Evolutionary conservation across 306 rosid species (phyloP).

Genomic region (Castanospermum australe): DNA sequence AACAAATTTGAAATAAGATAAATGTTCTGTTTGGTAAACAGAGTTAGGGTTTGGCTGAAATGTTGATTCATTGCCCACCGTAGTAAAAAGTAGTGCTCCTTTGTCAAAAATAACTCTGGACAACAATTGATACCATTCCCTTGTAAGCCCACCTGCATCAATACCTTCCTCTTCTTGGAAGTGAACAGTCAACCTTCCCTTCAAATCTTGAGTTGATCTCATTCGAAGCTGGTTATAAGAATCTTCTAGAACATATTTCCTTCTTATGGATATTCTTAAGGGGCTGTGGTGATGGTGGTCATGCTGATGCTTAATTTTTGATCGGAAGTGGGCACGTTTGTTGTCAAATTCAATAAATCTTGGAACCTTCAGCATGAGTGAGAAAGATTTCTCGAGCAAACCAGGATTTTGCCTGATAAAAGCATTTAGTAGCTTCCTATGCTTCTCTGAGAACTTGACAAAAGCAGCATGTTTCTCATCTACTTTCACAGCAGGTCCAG

Average conservation of each 20-base stretch:
- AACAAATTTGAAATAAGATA: constrained; percentile 95
- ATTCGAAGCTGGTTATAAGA: constrained; percentile 96
- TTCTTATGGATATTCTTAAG: constrained; percentile 92
- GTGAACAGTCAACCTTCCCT: constrained; percentile 97
- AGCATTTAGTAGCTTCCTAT: constrained; percentile 90
- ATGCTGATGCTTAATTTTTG: constrained; percentile 96
- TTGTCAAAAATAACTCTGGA: constrained; percentile 98
- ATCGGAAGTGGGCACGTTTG: constrained; percentile 95
- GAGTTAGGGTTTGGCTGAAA: constrained; percentile 99
- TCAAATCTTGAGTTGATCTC: constrained; percentile 83
- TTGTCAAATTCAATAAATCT: constrained; percentile 94
- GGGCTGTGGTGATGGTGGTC: constrained; percentile 96
- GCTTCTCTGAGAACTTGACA: constrained; percentile 92
- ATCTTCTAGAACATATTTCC: constrained; percentile 97
- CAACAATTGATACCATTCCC: constrained; percentile 97
- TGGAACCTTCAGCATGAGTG: constrained; percentile 94
- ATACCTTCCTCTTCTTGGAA: constrained; percentile 99
- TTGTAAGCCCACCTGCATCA: constrained; percentile 98
- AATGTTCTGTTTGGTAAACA: constrained; percentile 97
- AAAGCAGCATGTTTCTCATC: constrained; percentile 86
- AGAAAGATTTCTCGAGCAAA: constrained; percentile 92
- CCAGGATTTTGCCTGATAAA: constrained; percentile 98
- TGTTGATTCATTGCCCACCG: constrained; percentile 98
- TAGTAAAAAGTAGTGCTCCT: constrained; percentile 94
- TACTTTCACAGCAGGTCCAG: constrained; percentile 54